Evolutionary conservation across 139 green algal species (phyloP).

Genomic region (Picocystis salinarum): DNA sequence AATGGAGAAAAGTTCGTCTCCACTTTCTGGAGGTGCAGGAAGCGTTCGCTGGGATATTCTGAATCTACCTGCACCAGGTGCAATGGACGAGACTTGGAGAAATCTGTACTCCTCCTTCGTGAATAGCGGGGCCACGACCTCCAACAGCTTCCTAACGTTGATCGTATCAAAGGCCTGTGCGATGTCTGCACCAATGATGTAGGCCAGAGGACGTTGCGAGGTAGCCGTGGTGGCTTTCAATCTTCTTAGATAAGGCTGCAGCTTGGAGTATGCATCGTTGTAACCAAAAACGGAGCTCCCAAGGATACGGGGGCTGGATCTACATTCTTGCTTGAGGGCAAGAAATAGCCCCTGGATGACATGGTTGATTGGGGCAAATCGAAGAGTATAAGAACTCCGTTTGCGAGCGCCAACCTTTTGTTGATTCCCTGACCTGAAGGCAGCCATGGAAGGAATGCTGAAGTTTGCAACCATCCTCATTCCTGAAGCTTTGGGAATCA

Average conservation of each 20-base stretch:
- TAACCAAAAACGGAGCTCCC: slow-evolving; percentile 51
- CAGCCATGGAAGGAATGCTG: slow-evolving; percentile 15
- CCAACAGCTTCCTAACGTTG: slow-evolving; percentile 21
- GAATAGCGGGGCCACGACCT: slow-evolving; percentile 29
- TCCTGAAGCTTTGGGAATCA: slow-evolving; percentile 53
- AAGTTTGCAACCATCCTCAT: slow-evolving; percentile 65
- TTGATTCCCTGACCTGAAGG: slow-evolving; percentile 6
- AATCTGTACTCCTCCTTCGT: slow-evolving; percentile 26
- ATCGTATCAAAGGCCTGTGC: slow-evolving; percentile 60
- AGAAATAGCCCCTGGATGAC: slow-evolving; percentile 34
- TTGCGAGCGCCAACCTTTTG: slow-evolving; percentile 2
- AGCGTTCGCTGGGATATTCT: too few relatives aligned
- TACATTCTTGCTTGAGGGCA: slow-evolving; percentile 41
- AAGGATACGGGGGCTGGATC: slow-evolving; percentile 18
- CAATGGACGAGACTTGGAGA: too few relatives aligned
- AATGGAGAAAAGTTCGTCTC: too few relatives aligned
- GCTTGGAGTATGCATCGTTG: slow-evolving; percentile 35
- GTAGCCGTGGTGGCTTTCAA: slow-evolving; percentile 13
- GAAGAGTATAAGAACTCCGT: slow-evolving; percentile 15
- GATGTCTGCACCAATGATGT: slow-evolving; percentile 52
- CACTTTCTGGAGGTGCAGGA: too few relatives aligned
- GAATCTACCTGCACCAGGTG: too few relatives aligned
- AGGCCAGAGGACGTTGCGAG: slow-evolving; percentile 12
- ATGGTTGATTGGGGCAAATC: slow-evolving; percentile 54
- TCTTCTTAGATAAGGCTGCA: slow-evolving; percentile 32